phyloP scores from a whole-genome alignment of 169 alveolate species.

The Cryptosporidium ubiquitum region DNA sequence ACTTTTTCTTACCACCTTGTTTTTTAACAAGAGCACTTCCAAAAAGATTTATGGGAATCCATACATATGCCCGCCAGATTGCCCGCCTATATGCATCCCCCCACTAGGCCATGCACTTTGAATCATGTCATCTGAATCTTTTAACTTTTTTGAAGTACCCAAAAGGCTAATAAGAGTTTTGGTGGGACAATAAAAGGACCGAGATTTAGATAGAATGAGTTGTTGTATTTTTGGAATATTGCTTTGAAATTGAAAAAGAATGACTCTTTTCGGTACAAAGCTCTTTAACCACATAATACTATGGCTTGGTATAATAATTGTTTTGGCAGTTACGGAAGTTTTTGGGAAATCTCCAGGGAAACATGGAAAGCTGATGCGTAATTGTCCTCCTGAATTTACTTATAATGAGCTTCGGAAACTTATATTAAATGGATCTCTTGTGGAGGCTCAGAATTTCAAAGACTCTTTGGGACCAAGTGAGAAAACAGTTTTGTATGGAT shows the following conservation, averaged over 20 bases:
- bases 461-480: constrained; percentile 44
- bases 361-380: constrained; percentile 7
- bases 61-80: not conserved
- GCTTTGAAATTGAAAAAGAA: not conserved
- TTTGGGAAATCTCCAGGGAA: not conserved
- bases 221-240: not conserved
- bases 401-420: constrained; percentile 9
- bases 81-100: constrained; percentile 42
- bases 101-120: constrained; percentile 38
- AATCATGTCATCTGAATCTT: constrained; percentile 23
- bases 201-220: not conserved
- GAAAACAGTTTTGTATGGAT: constrained; percentile 9
- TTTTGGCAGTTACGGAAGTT: not conserved
- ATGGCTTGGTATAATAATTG: not conserved
- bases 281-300: constrained; percentile 2
- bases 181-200: not conserved
- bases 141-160: not conserved
- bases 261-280: not conserved
- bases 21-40: not conserved
- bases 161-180: not conserved
- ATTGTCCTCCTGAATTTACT: constrained; percentile 57
- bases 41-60: not conserved
- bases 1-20: not conserved
- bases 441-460: constrained; percentile 8
- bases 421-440: constrained; percentile 13